Base-by-base conservation (phyloP, 495 filamentous ascomycete species). In the Xylaria grammica region DNA sequence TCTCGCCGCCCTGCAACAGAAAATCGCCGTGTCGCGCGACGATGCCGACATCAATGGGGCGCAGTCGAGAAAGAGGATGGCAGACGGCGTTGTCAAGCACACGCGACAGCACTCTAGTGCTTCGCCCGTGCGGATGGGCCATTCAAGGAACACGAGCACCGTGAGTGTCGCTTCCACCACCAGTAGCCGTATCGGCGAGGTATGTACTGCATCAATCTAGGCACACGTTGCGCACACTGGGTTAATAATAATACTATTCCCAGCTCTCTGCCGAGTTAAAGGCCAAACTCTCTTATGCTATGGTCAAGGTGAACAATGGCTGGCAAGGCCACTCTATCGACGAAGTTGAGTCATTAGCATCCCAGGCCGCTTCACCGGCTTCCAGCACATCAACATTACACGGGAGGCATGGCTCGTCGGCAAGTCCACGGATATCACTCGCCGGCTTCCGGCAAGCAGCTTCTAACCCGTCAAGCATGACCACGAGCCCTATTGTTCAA, bases 251-350 rank as follows among this genome's bases (percentile, higher is more conserved):
- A 36, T 61, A 59, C 55, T 57, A 44, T n/a, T n/a, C n/a, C 69
- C 11, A 96, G 90, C 75, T 95, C 49, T 91, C 92, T 32, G 84
- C 86, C 40, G 87, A 92, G 69, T 83, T 97, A 26, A 88, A 87
- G 65, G 85, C 91, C 7, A 89, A 92, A 55, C 81, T 97, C 13
- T 91, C 91, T 6, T 96, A 97, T 74, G 93, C 92, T 38, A 91
- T 94, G 79, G 85, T 94, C 68, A 96, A 96, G 74, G 88, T 97
- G 42, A 89, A 94, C 76, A 87, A 95, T 73, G 91, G 90, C 54
- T 92, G 91, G 84, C 88, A 94, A 77, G 83, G 85, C 13, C 86
- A 85, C 64, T 84, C 82, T 29, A 82, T 90, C 58, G 85, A 87
- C 50, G 87, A 94, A 64, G 80, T 90, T n/a, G 89, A 93, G 69